Conservation (phyloP, 345 rosid species). For the Salix suchowensis region DNA sequence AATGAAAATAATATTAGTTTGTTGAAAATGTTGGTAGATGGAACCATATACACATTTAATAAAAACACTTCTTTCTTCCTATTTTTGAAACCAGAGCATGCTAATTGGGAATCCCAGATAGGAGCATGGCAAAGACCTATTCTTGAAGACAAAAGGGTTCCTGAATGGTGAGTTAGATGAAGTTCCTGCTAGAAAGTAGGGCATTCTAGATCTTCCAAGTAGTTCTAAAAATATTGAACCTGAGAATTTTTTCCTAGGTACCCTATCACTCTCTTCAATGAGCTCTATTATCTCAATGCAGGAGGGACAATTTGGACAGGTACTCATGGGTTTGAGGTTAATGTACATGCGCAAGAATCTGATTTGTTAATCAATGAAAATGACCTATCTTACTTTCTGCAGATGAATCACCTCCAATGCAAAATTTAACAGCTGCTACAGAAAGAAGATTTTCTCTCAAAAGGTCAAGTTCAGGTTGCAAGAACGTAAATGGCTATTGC, state of each 20-base stretch:
- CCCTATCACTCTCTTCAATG: conserved; percentile 79
- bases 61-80: not conserved
- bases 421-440: conserved; percentile 52
- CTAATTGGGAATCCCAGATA: conserved; percentile 75
- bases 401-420: conserved; percentile 80
- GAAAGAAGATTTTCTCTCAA: conserved; percentile 70
- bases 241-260: conserved; percentile 42
- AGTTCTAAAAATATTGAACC: not conserved
- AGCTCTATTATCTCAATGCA: conserved; percentile 86
- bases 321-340: conserved; percentile 11
- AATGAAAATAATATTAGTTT: not conserved
- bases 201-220: not conserved
- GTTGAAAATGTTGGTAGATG: not conserved
- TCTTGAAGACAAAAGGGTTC: conserved; percentile 86
- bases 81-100: conserved; percentile 49
- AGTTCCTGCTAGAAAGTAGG: not conserved
- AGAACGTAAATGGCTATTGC: conserved; percentile 17
- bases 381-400: not conserved
- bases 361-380: not conserved
- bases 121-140: conserved; percentile 90
- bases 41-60: not conserved
- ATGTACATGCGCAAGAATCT: not conserved
- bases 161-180: conserved; percentile 62
- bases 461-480: conserved; percentile 35
- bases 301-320: conserved; percentile 97